phyloP scores from a whole-genome alignment of 371 early-diverging fungal genomes.

The Dichotomocladium elegans region DNA sequence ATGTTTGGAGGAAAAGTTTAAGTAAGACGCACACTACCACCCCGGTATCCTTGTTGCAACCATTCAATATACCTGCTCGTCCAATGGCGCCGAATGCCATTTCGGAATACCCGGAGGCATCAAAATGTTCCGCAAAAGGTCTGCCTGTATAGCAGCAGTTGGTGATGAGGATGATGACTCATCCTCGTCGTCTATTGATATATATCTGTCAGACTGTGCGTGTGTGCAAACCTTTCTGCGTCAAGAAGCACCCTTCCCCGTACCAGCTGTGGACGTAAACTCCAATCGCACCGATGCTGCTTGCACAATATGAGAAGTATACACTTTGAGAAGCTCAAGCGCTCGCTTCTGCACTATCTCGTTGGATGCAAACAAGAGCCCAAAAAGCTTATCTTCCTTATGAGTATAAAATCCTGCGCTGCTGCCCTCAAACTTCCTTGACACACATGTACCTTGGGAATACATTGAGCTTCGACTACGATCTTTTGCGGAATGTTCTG shows the following conservation, averaged over 20 bases:
- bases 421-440: too few relatives aligned
- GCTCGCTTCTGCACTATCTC: slow-evolving; percentile 43
- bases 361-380: slow-evolving; percentile 18
- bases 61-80: slow-evolving; percentile 13
- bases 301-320: slow-evolving; percentile 35
- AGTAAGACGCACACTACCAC: not conserved
- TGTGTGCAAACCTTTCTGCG: too few relatives aligned
- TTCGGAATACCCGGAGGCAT: slow-evolving; percentile 23
- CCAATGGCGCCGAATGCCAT: slow-evolving; percentile 14
- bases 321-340: slow-evolving; percentile 36
- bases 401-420: too few relatives aligned
- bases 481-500: slow-evolving; percentile 27
- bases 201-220: too few relatives aligned
- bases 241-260: not conserved
- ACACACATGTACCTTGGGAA: slow-evolving; percentile 17
- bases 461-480: slow-evolving; percentile 14
- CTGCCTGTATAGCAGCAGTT: slow-evolving; percentile 10
- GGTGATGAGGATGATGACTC: slow-evolving; percentile 3
- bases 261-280: slow-evolving; percentile 29
- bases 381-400: slow-evolving; percentile 20
- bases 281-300: slow-evolving; percentile 49
- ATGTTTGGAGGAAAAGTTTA: too few relatives aligned
- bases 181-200: slow-evolving; percentile 18
- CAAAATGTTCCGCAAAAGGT: slow-evolving; percentile 16
- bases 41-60: too few relatives aligned